These are phyloP conservation scores for Linnemannia schmuckeri DNA, from an alignment of 192 early-diverging fungal species.

Conservation along the genomic window DNA sequence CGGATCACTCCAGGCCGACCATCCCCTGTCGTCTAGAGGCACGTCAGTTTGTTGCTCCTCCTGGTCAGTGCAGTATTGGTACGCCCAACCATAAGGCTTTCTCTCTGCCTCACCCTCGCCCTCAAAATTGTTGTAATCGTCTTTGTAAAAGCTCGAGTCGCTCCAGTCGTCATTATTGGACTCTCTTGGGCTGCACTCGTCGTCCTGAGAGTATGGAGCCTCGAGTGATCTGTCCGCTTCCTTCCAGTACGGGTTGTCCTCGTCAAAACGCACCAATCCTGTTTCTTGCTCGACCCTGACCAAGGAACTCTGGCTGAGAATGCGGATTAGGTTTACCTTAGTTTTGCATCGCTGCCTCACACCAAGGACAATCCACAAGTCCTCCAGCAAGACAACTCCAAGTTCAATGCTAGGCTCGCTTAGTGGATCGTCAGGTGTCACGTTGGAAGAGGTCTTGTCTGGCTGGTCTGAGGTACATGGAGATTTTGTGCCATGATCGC, in stretches of 20 bases:
- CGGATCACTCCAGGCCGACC: neutral
- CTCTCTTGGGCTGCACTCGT: neutral
- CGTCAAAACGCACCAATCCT: neutral
- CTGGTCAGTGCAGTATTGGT: neutral
- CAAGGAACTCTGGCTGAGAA: slow-evolving; percentile 41
- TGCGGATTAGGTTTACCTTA: slow-evolving; percentile 26
- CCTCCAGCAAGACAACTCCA: slow-evolving; percentile 3
- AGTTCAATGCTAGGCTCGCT: slow-evolving; percentile 23
- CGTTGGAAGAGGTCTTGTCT: neutral
- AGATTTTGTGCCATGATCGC: neutral
- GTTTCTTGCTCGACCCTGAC: slow-evolving; percentile 16
- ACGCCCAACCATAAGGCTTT: neutral
- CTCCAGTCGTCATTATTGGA: neutral
- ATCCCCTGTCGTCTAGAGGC: neutral
- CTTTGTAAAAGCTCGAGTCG: neutral
- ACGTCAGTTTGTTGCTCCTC: neutral
- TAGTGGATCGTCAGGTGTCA: neutral
- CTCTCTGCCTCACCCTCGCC: neutral
- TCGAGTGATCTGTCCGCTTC: neutral
- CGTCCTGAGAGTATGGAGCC: neutral
- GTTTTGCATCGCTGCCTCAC: slow-evolving; percentile 69
- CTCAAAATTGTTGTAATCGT: neutral
- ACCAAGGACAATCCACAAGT: slow-evolving; percentile 31
- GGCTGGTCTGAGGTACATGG: neutral
- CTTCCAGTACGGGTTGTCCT: neutral